These are phyloP conservation scores for Xanthoconium stramineum DNA, from an alignment of 768 basidiomycete species.

Conservation along the genomic window DNA sequence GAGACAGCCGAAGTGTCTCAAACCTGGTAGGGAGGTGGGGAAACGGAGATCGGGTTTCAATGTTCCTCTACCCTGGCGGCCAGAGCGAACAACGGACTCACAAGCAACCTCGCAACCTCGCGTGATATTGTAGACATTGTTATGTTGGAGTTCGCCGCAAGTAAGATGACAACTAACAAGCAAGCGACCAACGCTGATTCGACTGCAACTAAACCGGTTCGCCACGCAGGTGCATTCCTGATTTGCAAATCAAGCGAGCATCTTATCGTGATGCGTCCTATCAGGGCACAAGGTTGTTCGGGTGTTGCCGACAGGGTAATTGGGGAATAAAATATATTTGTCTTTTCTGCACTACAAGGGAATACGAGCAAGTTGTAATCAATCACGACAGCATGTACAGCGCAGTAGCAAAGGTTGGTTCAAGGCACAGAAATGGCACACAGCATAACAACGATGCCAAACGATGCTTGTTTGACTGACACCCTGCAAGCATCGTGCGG, in stretches of 20 bases:
- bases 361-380: constrained; percentile 26
- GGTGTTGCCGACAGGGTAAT: neutral
- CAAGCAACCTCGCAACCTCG: neutral
- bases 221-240: neutral
- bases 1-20: neutral
- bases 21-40: neutral
- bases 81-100: neutral
- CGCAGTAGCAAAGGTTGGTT: constrained; percentile 17
- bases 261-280: too few relatives aligned
- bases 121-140: too few relatives aligned
- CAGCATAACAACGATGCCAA: constrained; percentile 20
- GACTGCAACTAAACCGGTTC: neutral
- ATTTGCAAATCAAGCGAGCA: neutral
- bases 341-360: constrained; percentile 21
- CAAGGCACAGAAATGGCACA: constrained; percentile 24
- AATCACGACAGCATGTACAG: constrained; percentile 30
- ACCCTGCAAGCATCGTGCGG: constrained; percentile 7
- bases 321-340: constrained; percentile 12
- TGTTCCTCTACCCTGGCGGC: neutral
- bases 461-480: constrained; percentile 21
- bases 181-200: neutral
- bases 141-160: too few relatives aligned
- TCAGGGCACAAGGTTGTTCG: neutral
- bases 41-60: neutral
- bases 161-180: too few relatives aligned